phyloP scores from a whole-genome alignment of 495 filamentous ascomycete genomes.

The Lindgomyces ingoldianus region DNA sequence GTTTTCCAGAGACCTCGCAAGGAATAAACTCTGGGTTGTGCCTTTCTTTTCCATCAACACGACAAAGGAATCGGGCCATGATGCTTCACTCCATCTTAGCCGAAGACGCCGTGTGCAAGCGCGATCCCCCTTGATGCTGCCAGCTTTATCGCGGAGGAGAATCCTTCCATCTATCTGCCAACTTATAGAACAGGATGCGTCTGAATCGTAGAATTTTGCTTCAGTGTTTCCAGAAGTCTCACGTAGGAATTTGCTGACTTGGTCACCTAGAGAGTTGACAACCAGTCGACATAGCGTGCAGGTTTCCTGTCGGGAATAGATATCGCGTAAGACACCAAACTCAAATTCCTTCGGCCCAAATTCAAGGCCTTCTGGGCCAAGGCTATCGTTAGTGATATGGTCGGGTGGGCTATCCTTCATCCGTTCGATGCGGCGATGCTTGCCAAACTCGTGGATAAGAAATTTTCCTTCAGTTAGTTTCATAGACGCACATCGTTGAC shows the following conservation, averaged over 20 bases:
- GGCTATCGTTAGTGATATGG: background rate
- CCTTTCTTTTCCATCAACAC: conserved; percentile 10
- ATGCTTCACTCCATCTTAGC: background rate
- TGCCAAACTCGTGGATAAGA: conserved; percentile 6
- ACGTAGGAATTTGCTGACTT: background rate
- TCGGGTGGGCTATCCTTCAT: background rate
- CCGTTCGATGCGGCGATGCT: conserved; percentile 3
- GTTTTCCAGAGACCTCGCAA: conserved; percentile 7
- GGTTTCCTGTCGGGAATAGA: background rate
- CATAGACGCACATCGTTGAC: conserved; percentile 8
- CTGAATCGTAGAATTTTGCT: background rate
- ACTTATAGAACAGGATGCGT: background rate
- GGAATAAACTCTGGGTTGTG: conserved; percentile 6
- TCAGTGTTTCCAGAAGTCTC: conserved; percentile 4
- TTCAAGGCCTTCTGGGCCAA: conserved; percentile 11
- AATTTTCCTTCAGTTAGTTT: conserved; percentile 9
- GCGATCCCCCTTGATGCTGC: background rate
- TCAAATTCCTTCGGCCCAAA: conserved; percentile 10
- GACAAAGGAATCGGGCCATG: conserved; percentile 8
- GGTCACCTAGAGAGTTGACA: background rate
- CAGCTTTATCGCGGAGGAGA: background rate
- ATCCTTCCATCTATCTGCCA: conserved; percentile 11
- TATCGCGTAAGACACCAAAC: background rate
- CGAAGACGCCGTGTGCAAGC: conserved; percentile 5
- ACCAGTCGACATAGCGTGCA: background rate